Base-by-base conservation (phyloP, 202 grass and related monocot species). In the Saccharum hybrid region DNA sequence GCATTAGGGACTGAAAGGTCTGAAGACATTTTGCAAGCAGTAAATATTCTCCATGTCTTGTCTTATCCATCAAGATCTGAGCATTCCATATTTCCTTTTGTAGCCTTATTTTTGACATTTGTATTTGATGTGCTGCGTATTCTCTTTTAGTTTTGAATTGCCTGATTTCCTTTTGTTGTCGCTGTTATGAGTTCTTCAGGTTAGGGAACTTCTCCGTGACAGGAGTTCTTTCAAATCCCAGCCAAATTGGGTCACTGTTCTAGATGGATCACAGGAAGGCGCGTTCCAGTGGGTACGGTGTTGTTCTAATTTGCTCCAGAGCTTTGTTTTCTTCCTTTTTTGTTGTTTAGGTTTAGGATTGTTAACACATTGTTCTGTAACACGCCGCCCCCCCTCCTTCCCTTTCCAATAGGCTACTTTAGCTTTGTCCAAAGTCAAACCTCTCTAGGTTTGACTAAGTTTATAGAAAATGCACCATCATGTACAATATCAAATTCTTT, bases 211-310 rank as follows among this genome's bases (percentile, higher is more conserved):
- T 70, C 87, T 98, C 72, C 89, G 76, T 59, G 81, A 93, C 64
- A 95, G 93, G 66, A 95, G 92, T 83, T 93, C 96, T 73, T 90
- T 98, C 42, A 98, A 91, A 88, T 94, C 86, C 48, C 89, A 98
- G 75, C 54, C 89, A 39, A 86, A 94, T 87, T 98, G 96, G 96
- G 91, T 93, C n/a, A 87, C 87, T 16, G 96, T 98, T 90, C 83
- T 98, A 41, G 96, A 98, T 85, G 96, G 96, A 88, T 90, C 78
- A 75, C 96, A 98, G 79, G 96, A 98, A 91, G 96, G 96, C 46
- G 85, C 96, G 84, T 98, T 90, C 87, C 91, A 95, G 72, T 98
- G 96, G 96, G 96, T 98, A 93, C 22, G 39, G 39, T 73, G 49
- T 39, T 83, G 34, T 63, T 74, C 67, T 74, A 85, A n/a, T 74